These are phyloP conservation scores for Fusarium dlaminii DNA, from an alignment of 2,329 filamentous ascomycete species.

Conservation along the genomic window DNA sequence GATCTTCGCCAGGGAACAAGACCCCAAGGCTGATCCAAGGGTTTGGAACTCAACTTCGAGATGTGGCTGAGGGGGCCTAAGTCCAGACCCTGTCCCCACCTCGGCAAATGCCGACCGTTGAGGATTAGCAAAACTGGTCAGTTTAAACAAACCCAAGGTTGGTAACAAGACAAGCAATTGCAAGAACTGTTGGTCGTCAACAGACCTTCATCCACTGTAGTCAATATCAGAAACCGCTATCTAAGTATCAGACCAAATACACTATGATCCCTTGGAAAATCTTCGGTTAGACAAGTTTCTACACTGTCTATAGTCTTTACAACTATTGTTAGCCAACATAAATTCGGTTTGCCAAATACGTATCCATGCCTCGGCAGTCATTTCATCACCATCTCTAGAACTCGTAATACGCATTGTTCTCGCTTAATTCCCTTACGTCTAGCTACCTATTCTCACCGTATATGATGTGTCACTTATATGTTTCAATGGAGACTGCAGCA, in stretches of 20 bases:
- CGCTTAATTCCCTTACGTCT: neutral
- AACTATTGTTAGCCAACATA: neutral
- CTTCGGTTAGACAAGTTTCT: neutral
- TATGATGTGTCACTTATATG: neutral
- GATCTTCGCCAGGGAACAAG: conserved; percentile 28
- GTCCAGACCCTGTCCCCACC: conserved; percentile 31
- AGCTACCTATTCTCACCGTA: neutral
- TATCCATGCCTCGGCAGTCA: conserved; percentile 1
- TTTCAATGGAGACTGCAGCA: neutral
- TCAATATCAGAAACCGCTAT: neutral
- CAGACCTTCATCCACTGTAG: neutral
- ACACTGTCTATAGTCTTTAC: neutral
- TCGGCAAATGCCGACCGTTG: conserved; percentile 37
- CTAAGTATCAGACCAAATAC: neutral
- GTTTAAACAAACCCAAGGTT: neutral
- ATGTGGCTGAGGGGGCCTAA: conserved; percentile 30
- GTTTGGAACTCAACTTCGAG: conserved; percentile 27
- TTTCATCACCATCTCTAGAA: neutral
- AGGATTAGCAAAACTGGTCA: neutral
- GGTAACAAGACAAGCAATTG: too few species aligned
- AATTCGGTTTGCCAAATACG: neutral
- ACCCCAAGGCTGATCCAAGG: conserved; percentile 18
- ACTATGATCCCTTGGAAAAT: neutral
- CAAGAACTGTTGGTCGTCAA: neutral
- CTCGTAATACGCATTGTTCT: neutral